Evolutionary conservation across 140 eudicot genomes (phyloP).

Genomic region (Bidens hawaiensis): DNA sequence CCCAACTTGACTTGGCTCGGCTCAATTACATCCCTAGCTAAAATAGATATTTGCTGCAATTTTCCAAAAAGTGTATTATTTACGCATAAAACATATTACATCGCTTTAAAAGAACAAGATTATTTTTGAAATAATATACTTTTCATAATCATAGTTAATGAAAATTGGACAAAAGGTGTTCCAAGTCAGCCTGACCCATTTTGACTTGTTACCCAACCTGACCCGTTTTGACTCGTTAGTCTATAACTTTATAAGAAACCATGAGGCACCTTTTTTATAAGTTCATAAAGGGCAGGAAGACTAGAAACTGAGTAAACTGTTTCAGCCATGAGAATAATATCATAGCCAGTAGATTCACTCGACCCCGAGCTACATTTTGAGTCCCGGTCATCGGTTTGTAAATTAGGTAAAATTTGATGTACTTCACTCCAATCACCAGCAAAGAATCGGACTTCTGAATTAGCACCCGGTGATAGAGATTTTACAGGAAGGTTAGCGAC

Average conservation of each 20-base stretch:
- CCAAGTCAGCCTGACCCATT: background rate
- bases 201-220: background rate
- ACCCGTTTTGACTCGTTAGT: too few species aligned
- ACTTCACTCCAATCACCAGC: conserved; percentile 94
- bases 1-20: too few species aligned
- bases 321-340: conserved; percentile 84
- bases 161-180: background rate
- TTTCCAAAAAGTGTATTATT: too few species aligned
- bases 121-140: background rate
- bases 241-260: background rate
- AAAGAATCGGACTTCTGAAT: conserved; percentile 57
- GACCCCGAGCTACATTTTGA: conserved; percentile 6
- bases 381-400: conserved; percentile 17
- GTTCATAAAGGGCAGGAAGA: conserved; percentile 62
- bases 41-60: too few species aligned
- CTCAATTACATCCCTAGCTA: too few species aligned
- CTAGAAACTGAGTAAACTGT: conserved; percentile 81
- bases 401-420: conserved; percentile 46
- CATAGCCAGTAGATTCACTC: conserved; percentile 39
- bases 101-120: background rate
- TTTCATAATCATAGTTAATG: background rate
- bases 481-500: conserved; percentile 47
- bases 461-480: conserved; percentile 16
- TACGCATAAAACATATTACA: background rate
- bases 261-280: conserved; percentile 60